Evolutionary conservation across 1,139 yeast species (phyloP).

Genomic region (Saccharomycopsis hybrid): DNA sequence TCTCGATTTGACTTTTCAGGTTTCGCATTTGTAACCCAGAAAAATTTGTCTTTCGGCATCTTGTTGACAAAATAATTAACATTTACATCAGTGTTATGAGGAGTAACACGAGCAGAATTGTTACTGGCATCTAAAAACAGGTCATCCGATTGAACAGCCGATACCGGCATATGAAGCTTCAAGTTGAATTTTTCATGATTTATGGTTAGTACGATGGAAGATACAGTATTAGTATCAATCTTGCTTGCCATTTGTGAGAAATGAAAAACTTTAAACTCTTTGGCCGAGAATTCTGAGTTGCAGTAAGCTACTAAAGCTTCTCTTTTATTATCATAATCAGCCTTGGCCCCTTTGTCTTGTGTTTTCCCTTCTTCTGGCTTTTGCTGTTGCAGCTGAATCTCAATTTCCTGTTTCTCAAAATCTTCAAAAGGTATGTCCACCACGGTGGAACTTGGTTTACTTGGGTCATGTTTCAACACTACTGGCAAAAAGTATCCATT

Average conservation of each 20-base stretch:
- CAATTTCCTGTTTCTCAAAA: not conserved
- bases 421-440: constrained; percentile 6
- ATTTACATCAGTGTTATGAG: constrained; percentile 3
- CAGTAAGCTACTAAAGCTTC: constrained; percentile 2
- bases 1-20: not conserved
- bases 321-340: not conserved
- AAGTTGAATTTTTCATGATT: constrained; percentile 14
- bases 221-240: constrained; percentile 11
- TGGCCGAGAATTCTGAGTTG: constrained; percentile 6
- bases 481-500: constrained; percentile 23
- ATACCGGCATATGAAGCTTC: constrained; percentile 13
- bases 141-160: constrained; percentile 5
- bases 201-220: constrained; percentile 6
- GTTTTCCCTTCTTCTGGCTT: too few relatives aligned
- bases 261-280: constrained; percentile 16
- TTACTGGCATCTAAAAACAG: constrained; percentile 11
- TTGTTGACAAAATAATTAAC: constrained; percentile 6
- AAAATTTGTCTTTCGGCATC: constrained; percentile 10
- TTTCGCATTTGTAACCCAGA: constrained; percentile 11
- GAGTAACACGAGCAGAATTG: constrained; percentile 9
- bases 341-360: too few relatives aligned
- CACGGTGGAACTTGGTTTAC: not conserved
- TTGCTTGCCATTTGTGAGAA: constrained; percentile 13
- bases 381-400: too few relatives aligned
- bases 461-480: constrained; percentile 22